Conservation (phyloP, 768 basidiomycete species). For the Pluteus cervinus region DNA sequence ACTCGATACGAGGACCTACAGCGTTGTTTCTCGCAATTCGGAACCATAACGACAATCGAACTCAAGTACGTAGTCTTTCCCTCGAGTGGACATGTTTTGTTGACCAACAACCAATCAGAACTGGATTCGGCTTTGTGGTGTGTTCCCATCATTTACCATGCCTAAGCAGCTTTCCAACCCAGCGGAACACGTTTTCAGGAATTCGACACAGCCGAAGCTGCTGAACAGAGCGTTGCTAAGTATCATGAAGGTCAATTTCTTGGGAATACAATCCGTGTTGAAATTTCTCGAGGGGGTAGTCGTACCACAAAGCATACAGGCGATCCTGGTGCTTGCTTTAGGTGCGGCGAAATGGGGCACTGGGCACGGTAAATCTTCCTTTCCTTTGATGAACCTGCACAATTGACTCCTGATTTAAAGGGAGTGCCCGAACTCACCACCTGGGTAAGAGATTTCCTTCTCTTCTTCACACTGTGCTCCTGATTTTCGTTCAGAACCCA, state of each 20-base stretch:
- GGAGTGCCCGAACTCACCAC: constrained; percentile 62
- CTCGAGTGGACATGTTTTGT: constrained; percentile 10
- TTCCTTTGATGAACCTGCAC: background rate
- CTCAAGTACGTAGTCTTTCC: constrained; percentile 57
- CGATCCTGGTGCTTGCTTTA: constrained; percentile 88
- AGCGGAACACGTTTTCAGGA: constrained; percentile 41
- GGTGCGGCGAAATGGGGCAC: constrained; percentile 79
- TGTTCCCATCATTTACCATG: constrained; percentile 25
- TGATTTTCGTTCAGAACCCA: too few relatives aligned
- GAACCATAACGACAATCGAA: constrained; percentile 69
- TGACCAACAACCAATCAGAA: constrained; percentile 33
- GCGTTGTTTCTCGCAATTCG: constrained; percentile 84
- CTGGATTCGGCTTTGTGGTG: constrained; percentile 90
- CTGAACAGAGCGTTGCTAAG: constrained; percentile 82
- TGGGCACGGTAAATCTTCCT: constrained; percentile 69
- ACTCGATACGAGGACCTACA: constrained; percentile 82
- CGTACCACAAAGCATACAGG: constrained; percentile 74
- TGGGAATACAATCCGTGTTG: constrained; percentile 90
- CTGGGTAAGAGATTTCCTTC: too few relatives aligned
- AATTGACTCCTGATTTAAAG: constrained; percentile 28
- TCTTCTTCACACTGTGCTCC: too few relatives aligned
- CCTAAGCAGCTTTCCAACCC: background rate
- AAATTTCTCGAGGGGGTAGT: constrained; percentile 79
- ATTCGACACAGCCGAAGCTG: constrained; percentile 76
- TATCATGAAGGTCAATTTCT: constrained; percentile 89